These are phyloP conservation scores for Lichtheimia corymbifera DNA, from an alignment of 371 early-diverging fungal species.

Conservation along the genomic window DNA sequence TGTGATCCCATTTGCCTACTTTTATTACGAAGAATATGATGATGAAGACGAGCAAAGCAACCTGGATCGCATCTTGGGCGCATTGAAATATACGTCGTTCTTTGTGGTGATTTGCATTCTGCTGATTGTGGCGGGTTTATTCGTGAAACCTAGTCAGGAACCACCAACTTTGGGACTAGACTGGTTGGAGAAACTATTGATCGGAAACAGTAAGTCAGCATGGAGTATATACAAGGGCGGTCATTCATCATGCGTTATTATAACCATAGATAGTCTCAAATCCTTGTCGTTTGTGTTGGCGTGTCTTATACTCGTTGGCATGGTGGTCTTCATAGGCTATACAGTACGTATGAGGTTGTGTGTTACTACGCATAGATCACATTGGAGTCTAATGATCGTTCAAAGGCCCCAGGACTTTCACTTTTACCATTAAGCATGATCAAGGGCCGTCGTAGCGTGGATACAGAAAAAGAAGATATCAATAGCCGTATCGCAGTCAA, in stretches of 20 bases:
- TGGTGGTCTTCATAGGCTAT: slow-evolving; percentile 49
- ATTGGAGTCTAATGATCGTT: too few species aligned
- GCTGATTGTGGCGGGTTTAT: slow-evolving; percentile 41
- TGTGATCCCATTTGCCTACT: slow-evolving; percentile 66
- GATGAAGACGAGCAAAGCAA: slow-evolving; percentile 37
- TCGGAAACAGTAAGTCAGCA: slow-evolving; percentile 40
- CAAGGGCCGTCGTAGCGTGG: slow-evolving; percentile 39
- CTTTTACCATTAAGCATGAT: slow-evolving; percentile 52
- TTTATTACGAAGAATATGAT: slow-evolving; percentile 67
- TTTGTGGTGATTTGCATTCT: slow-evolving; percentile 48
- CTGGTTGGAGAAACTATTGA: slow-evolving; percentile 53
- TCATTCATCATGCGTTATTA: slow-evolving; percentile 4
- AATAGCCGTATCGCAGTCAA: slow-evolving; percentile 32
- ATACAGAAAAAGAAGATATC: slow-evolving; percentile 42
- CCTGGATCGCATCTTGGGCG: slow-evolving; percentile 34
- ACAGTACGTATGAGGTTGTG: slow-evolving; percentile 31
- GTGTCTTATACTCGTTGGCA: slow-evolving; percentile 46
- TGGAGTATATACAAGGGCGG: neutral
- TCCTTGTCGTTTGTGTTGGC: slow-evolving; percentile 52
- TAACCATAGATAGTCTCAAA: slow-evolving; percentile 43
- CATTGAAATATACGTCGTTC: slow-evolving; percentile 57
- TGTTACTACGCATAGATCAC: too few species aligned
- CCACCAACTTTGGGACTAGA: slow-evolving; percentile 49
- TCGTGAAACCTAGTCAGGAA: slow-evolving; percentile 38
- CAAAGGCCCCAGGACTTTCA: slow-evolving; percentile 59